Base-by-base conservation (phyloP, 2,329 filamentous ascomycete genomes). In the Rutstroemia sydowiana region DNA sequence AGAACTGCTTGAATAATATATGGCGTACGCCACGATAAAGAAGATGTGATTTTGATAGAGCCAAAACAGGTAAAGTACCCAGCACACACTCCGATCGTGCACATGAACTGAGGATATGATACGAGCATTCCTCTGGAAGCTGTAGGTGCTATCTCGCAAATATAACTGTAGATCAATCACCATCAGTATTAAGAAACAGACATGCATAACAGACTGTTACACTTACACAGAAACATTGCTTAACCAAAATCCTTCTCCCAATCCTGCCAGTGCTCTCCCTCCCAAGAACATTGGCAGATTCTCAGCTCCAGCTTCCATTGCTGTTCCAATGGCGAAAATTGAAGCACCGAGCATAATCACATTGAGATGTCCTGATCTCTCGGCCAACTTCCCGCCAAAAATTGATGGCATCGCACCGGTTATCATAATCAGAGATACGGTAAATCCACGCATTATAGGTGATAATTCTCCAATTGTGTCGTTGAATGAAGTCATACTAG, bases 21-120 rank as follows among this genome's bases (percentile, higher is more conserved):
- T 0, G 79, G 79, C 0, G 75, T 62, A 2, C 78, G 69, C 79
- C 78, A 82, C 1, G 77, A 72, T 16, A 77, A 62, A 2, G 71
- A 72, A 2, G 70, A 73, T 1, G 64, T 43, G 5, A 79, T 68
- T 2, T 65, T 58, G 0, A 73, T 68, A 21, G 73, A 75, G 5
- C 75, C 77, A 56, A 82, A 83, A 62, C 77, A 81, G 6, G 71
- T 73, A 57, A 84, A 83, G 55, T 78, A 83, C 0, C 79, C 80
- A 1, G 70, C 40, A 10, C 73, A 74, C 2, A 83, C 62, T 0
- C 75, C 78, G 1, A 72, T 46, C 0, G 71, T 73, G 5, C 71
- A 70, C 45, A 78, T 61, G 44, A 81, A 68, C 56, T 82, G 78
- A 1, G 76, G 74, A 3, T 74, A 61, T 0, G 75, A 73, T 0